Evolutionary conservation across 768 basidiomycete genomes (phyloP).

Genomic region (Termitomyces sp.): DNA sequence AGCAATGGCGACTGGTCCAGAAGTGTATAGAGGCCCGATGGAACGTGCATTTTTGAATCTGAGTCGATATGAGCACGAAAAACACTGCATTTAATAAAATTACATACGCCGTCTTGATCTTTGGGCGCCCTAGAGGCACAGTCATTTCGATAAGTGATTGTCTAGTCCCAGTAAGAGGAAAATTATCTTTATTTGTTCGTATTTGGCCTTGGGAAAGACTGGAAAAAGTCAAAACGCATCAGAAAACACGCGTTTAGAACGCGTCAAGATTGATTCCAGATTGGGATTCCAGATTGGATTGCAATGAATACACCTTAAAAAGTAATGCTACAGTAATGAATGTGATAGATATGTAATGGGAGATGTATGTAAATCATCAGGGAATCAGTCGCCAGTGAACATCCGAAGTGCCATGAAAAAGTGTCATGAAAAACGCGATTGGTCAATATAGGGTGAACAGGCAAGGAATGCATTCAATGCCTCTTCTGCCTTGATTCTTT

Average conservation of each 20-base stretch:
- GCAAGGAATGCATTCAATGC: slow-evolving; percentile 31
- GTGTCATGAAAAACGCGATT: neutral
- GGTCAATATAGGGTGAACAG: slow-evolving; percentile 12
- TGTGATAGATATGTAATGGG: neutral
- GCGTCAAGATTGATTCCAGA: neutral
- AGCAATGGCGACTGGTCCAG: slow-evolving; percentile 80
- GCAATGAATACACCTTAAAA: neutral
- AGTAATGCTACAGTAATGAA: neutral
- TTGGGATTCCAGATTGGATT: neutral
- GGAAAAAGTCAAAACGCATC: too few relatives aligned
- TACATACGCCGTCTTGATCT: slow-evolving; percentile 62
- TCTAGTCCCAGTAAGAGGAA: too few relatives aligned
- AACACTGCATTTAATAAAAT: neutral
- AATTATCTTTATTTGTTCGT: slow-evolving; percentile 13
- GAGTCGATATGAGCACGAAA: slow-evolving; percentile 5
- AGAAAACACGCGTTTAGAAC: neutral
- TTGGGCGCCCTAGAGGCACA: slow-evolving; percentile 33
- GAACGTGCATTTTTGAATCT: slow-evolving; percentile 76
- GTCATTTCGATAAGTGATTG: slow-evolving; percentile 24
- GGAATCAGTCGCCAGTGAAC: neutral
- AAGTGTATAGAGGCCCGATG: slow-evolving; percentile 82
- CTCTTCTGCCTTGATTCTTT: slow-evolving; percentile 51
- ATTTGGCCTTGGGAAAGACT: slow-evolving; percentile 13
- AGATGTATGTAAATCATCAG: neutral
- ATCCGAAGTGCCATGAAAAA: neutral